A percentile compares a stretch with the other conserved stretches of the same genome.
Evolutionary conservation across 2,329 filamentous ascomycete species (phyloP).

Genomic region (Beauveria medogensis): DNA sequence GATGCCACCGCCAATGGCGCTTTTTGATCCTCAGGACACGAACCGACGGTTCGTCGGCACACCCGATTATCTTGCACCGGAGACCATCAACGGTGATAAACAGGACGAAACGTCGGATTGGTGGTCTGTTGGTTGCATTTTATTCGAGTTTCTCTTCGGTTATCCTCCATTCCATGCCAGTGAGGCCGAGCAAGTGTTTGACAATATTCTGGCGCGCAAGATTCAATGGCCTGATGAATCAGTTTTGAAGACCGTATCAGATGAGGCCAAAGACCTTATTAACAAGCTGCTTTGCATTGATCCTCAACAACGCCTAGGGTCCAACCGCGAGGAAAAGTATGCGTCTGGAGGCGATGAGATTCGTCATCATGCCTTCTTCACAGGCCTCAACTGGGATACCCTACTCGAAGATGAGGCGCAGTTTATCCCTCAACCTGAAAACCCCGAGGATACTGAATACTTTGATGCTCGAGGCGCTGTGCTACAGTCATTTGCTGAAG

Average conservation of each 20-base stretch:
- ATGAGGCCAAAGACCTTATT: constrained; percentile 88
- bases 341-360: constrained; percentile 85
- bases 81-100: constrained; percentile 89
- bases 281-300: constrained; percentile 84
- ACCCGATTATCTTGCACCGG: constrained; percentile 91
- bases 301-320: constrained; percentile 71
- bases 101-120: constrained; percentile 99
- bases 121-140: constrained; percentile 98
- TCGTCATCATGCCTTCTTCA: constrained; percentile 81
- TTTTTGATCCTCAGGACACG: constrained; percentile 92
- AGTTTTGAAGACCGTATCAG: constrained; percentile 65
- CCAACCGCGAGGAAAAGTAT: constrained; percentile 77
- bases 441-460: constrained; percentile 96
- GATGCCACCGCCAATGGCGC: constrained; percentile 85
- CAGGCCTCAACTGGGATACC: constrained; percentile 79
- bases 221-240: constrained; percentile 88
- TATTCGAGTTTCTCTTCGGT: constrained; percentile 93
- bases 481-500: constrained; percentile 83
- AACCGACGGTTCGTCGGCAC: constrained; percentile 92
- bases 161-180: constrained; percentile 87
- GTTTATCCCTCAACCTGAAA: constrained; percentile 85
- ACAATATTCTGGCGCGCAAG: constrained; percentile 83
- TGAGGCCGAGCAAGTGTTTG: constrained; percentile 88
- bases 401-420: constrained; percentile 92
- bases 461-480: constrained; percentile 90